Evolutionary conservation across 177 flowering plant species (phyloP).

Genomic region (Telopea speciosissima): DNA sequence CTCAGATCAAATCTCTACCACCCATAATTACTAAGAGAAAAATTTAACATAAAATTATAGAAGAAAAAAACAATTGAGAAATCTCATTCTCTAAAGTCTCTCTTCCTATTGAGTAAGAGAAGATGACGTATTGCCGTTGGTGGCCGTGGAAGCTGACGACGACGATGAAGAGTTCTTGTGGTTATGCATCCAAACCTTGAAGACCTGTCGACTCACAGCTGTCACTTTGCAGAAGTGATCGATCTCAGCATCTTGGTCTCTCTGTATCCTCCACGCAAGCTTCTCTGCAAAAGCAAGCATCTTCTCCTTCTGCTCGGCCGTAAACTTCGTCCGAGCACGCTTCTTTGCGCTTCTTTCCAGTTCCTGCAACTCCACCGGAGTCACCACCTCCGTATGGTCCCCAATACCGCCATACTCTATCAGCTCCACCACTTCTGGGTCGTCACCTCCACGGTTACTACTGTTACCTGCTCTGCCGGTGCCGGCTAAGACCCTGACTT

Average conservation of each 20-base stretch:
- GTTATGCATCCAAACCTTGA: conserved; percentile 37
- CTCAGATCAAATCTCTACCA: no score
- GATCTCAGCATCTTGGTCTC: conserved; percentile 16
- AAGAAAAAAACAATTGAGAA: no score
- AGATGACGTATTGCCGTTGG: not conserved
- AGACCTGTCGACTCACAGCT: conserved; percentile 22
- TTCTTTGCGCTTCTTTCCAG: conserved; percentile 10
- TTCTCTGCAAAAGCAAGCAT: conserved; percentile 27
- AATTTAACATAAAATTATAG: no score
- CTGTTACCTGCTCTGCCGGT: not conserved
- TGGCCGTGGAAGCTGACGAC: conserved; percentile 5
- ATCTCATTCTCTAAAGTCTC: no score
- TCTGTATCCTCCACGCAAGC: conserved; percentile 28
- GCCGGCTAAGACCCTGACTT: conserved; percentile 9
- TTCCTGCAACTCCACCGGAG: not conserved
- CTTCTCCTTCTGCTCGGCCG: conserved; percentile 28
- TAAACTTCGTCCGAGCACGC: conserved; percentile 23
- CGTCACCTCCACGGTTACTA: not conserved
- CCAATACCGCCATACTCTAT: not conserved
- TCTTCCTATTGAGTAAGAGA: no score
- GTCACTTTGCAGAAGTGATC: conserved; percentile 20
- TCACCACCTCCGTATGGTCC: not conserved
- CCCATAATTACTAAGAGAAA: no score
- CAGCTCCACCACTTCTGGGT: not conserved
- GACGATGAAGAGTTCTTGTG: conserved; percentile 20